These are phyloP conservation scores for Boletus subparvulus DNA, from an alignment of 768 basidiomycete genomes.

Conservation along the genomic window DNA sequence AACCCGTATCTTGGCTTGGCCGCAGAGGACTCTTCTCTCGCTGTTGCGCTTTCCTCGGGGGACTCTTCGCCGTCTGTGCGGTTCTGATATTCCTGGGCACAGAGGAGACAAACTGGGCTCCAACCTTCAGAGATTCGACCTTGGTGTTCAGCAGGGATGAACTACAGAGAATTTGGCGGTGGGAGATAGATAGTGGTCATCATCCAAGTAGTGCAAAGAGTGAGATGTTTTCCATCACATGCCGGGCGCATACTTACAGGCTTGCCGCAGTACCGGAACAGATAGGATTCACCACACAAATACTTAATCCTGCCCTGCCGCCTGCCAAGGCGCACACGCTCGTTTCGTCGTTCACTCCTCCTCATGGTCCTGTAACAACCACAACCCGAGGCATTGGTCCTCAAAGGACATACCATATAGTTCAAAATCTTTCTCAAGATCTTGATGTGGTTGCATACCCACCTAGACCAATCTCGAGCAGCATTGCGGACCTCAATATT, in stretches of 20 bases:
- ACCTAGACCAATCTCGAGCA: conserved; percentile 76
- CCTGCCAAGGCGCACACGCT: conserved; percentile 44
- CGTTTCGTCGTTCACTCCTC: conserved; percentile 50
- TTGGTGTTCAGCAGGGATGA: conserved; percentile 70
- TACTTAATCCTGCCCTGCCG: conserved; percentile 68
- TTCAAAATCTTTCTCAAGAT: conserved; percentile 58
- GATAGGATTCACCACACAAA: conserved; percentile 54
- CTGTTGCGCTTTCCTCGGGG: conserved; percentile 48
- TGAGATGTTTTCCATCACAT: conserved; percentile 38
- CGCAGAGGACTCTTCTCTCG: conserved; percentile 56
- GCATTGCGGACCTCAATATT: conserved; percentile 86
- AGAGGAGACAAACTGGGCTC: conserved; percentile 43
- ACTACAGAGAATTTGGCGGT: conserved; percentile 85
- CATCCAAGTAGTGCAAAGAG: conserved; percentile 73
- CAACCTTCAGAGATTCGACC: conserved; percentile 51
- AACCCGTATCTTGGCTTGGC: conserved; percentile 47
- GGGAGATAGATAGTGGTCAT: conserved; percentile 91
- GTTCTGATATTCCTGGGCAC: conserved; percentile 41
- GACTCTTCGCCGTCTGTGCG: conserved; percentile 49
- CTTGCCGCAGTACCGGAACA: conserved; percentile 55
- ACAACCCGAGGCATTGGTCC: conserved; percentile 67
- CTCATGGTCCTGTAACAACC: conserved; percentile 40
- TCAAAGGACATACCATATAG: conserved; percentile 57
- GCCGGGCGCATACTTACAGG: not conserved
- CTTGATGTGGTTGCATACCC: conserved; percentile 73